phyloP scores from a whole-genome alignment of 2,329 filamentous ascomycete genomes.

The Phaeoacremonium minimum region DNA sequence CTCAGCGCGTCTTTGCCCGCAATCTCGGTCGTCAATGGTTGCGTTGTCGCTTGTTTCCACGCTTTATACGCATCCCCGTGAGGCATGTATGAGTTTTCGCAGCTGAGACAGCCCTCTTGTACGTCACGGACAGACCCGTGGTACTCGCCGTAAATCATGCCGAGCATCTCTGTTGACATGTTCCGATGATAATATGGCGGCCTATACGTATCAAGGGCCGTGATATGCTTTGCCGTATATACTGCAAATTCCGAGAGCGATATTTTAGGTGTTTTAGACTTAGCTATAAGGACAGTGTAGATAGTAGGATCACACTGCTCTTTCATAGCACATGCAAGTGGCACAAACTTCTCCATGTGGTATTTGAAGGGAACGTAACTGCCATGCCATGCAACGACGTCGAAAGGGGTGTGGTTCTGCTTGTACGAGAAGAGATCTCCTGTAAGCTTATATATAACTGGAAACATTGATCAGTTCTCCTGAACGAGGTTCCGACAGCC shows the following conservation, averaged over 20 bases:
- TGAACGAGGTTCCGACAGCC: too few species aligned
- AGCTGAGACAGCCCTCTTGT: constrained; percentile 21
- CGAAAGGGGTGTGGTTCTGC: constrained; percentile 60
- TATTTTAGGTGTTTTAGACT: constrained; percentile 45
- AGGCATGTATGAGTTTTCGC: constrained; percentile 22
- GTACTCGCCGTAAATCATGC: constrained; percentile 30
- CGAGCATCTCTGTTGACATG: constrained; percentile 47
- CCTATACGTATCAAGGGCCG: constrained; percentile 51
- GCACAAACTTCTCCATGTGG: constrained; percentile 46
- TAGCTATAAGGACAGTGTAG: constrained; percentile 57
- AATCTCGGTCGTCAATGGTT: constrained; percentile 13
- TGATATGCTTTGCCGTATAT: constrained; percentile 60
- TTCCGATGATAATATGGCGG: constrained; percentile 51
- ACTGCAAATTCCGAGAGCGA: constrained; percentile 58
- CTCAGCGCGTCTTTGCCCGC: constrained; percentile 11
- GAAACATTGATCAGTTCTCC: neutral
- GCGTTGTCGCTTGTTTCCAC: constrained; percentile 14
- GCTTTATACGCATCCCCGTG: constrained; percentile 21
- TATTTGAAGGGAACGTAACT: constrained; percentile 50
- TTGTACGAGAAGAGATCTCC: constrained; percentile 54
- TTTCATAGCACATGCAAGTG: constrained; percentile 48
- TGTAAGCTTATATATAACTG: constrained; percentile 40
- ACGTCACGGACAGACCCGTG: constrained; percentile 20
- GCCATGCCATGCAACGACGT: constrained; percentile 65
- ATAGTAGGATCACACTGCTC: constrained; percentile 62